Conservation (phyloP, 108 stramenopile species). For the Fragilaria radians region DNA sequence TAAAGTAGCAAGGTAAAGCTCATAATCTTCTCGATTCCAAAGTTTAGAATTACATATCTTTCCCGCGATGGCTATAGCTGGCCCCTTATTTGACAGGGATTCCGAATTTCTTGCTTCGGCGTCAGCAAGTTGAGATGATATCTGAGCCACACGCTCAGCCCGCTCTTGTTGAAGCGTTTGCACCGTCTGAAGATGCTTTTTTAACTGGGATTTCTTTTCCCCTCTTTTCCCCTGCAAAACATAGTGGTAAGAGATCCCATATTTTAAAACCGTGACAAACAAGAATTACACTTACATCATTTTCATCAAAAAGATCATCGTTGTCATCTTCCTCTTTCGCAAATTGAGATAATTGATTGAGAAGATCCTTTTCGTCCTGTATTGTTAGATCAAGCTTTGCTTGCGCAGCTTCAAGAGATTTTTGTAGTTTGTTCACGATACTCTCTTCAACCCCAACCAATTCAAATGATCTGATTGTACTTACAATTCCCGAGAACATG, state of each 20-base stretch:
- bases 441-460: slow-evolving; percentile 25
- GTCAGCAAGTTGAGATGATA: slow-evolving; percentile 30
- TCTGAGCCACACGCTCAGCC: slow-evolving; percentile 60
- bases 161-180: slow-evolving; percentile 43
- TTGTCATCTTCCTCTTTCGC: slow-evolving; percentile 46
- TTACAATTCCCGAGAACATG: slow-evolving; percentile 27
- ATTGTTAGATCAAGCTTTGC: slow-evolving; percentile 50
- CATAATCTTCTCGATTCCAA: slow-evolving; percentile 64
- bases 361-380: slow-evolving; percentile 44
- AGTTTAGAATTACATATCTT: slow-evolving; percentile 62
- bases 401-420: slow-evolving; percentile 39
- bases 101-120: slow-evolving; percentile 28
- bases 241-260: no score
- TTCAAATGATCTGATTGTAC: slow-evolving; percentile 23
- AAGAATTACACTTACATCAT: slow-evolving; percentile 29
- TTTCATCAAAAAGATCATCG: slow-evolving; percentile 59
- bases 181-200: slow-evolving; percentile 51
- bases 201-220: slow-evolving; percentile 39
- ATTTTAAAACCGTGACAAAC: no score
- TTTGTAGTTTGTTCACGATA: slow-evolving; percentile 35
- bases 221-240: no score
- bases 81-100: slow-evolving; percentile 30
- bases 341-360: slow-evolving; percentile 50
- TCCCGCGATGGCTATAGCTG: slow-evolving; percentile 32
- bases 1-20: slow-evolving; percentile 44